Percentiles rank a stretch among this genome's conserved stretches.
phyloP scores from a whole-genome alignment of 305 asterid species.

The Fraxinus sp. region DNA sequence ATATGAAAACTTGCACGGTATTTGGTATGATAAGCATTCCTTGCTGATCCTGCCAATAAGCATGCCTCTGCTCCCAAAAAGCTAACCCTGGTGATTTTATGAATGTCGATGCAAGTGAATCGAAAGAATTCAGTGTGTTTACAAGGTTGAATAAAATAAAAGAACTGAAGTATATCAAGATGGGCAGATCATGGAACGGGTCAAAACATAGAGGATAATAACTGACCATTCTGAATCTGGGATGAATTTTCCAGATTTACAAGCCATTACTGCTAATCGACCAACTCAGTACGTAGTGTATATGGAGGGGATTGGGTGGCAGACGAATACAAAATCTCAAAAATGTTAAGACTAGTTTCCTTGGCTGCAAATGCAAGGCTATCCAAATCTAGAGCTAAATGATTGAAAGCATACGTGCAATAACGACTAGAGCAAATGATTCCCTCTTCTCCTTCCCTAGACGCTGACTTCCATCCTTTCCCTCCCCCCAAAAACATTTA shows the following conservation, averaged over 20 bases:
- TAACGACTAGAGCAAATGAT: neutral
- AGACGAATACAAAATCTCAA: neutral
- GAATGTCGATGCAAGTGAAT: neutral
- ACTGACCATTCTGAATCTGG: neutral
- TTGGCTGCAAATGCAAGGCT: neutral
- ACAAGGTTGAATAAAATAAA: neutral
- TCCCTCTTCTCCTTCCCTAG: neutral
- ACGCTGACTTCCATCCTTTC: neutral
- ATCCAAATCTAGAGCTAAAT: neutral
- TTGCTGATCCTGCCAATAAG: conserved; percentile 84
- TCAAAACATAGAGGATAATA: neutral
- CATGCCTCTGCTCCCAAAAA: conserved; percentile 95
- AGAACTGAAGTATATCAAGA: neutral
- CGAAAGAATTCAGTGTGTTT: neutral
- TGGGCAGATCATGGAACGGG: neutral
- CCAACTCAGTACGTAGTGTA: neutral
- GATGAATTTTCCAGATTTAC: neutral
- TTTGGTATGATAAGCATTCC: conserved; percentile 91
- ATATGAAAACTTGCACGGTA: conserved; percentile 61
- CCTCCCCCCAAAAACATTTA: neutral
- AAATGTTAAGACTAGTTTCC: neutral
- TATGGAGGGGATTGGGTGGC: neutral
- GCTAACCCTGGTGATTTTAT: conserved; percentile 52
- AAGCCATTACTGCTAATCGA: neutral
- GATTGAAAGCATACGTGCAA: neutral